phyloP scores from a whole-genome alignment of 768 basidiomycete genomes.

The Hericium rajendrae region DNA sequence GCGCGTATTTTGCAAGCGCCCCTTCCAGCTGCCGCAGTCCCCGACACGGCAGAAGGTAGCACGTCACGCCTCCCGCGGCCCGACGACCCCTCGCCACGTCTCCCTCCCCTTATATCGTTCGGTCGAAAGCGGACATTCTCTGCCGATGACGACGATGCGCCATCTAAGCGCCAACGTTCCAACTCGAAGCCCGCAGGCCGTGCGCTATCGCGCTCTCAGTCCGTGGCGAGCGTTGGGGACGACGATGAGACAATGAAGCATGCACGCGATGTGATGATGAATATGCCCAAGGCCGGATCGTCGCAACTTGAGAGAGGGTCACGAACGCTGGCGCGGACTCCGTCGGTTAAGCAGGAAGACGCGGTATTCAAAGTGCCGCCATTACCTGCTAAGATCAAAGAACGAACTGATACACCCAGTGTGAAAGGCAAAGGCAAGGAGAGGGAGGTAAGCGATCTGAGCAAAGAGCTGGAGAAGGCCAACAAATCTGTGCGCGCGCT shows the following conservation, averaged over 20 bases:
- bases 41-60: too few species aligned
- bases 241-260: slow-evolving; percentile 25
- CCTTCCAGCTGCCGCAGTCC: slow-evolving; percentile 20
- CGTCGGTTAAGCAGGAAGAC: not conserved
- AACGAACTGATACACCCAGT: slow-evolving; percentile 13
- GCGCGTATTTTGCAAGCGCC: slow-evolving; percentile 44
- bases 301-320: not conserved
- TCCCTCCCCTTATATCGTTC: slow-evolving; percentile 37
- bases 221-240: slow-evolving; percentile 14
- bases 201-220: slow-evolving; percentile 3
- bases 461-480: slow-evolving; percentile 36
- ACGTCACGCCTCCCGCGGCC: slow-evolving; percentile 43
- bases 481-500: slow-evolving; percentile 47
- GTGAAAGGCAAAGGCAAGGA: slow-evolving; percentile 19
- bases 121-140: slow-evolving; percentile 13
- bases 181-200: slow-evolving; percentile 16
- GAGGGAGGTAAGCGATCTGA: slow-evolving; percentile 23
- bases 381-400: not conserved
- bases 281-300: not conserved
- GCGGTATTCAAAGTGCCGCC: slow-evolving; percentile 14
- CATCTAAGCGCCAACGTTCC: slow-evolving; percentile 7
- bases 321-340: slow-evolving; percentile 7
- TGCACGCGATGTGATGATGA: slow-evolving; percentile 20
- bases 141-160: not conserved
- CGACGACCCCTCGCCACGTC: slow-evolving; percentile 72